phyloP scores from a whole-genome alignment of 1,284 basidiomycete species.

The Sporisorium iseilematis-ciliati region DNA sequence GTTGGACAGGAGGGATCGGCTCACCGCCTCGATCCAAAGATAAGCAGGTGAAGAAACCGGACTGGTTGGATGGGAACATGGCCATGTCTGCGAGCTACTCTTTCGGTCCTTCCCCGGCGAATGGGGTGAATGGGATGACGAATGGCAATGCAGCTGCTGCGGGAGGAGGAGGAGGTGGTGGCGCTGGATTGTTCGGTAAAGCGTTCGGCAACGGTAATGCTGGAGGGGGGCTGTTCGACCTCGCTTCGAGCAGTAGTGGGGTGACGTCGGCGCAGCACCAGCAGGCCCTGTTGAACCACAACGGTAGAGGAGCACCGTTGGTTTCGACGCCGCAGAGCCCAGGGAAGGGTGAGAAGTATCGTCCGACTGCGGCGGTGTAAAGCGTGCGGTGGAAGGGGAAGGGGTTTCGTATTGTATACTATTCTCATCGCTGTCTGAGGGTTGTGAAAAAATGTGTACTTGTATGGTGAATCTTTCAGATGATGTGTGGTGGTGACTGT shows the following conservation, averaged over 20 bases:
- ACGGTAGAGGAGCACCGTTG: conserved; percentile 42
- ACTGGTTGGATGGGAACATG: conserved; percentile 49
- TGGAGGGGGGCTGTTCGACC: conserved; percentile 37
- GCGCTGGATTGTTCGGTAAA: conserved; percentile 19
- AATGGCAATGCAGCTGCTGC: not conserved
- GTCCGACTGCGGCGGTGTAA: conserved; percentile 42
- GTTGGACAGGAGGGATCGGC: conserved; percentile 50
- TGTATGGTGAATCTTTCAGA: no score
- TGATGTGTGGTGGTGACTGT: no score
- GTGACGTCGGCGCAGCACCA: conserved; percentile 46
- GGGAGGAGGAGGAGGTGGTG: not conserved
- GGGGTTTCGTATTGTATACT: conserved; percentile 1
- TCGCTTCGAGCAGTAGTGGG: conserved; percentile 29
- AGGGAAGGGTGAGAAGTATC: conserved; percentile 37
- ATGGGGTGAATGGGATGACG: conserved; percentile 8
- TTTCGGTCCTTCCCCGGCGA: conserved; percentile 19
- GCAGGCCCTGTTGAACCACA: conserved; percentile 43
- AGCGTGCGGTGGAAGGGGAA: no score
- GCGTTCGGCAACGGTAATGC: conserved; percentile 19
- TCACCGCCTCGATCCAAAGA: conserved; percentile 46
- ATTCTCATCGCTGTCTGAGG: no score
- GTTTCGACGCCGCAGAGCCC: conserved; percentile 37
- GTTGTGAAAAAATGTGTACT: no score
- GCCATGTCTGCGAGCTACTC: conserved; percentile 45
- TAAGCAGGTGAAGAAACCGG: conserved; percentile 39